Evolutionary conservation across 257 asterid species (phyloP), one percentile per base, ranked within the genome.

Genomic region (Solanum lycopersicoides): DNA sequence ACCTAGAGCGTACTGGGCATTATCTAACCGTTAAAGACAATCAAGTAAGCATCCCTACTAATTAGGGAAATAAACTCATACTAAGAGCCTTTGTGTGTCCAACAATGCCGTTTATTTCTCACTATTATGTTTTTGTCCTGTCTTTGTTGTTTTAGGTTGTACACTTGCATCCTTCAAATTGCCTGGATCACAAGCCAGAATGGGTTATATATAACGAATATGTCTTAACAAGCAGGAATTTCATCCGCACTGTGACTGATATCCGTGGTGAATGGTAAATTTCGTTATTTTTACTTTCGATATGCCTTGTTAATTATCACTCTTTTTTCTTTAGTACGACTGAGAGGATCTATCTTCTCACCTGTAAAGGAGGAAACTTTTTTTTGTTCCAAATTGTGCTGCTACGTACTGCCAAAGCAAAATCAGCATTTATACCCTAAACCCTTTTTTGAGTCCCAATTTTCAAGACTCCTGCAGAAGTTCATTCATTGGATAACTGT

Each of bases 201-300:
- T 97, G 99, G 99, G 99, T 95, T 82, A 97, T 97, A 83, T 95
- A 95, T 91, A 95, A 95, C 50, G 98, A 97, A 66, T 95, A 95
- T 82, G 99, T 97, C 60, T 93, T 97, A 15, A 95, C 98, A 20
- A 97, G 98, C 93, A 92, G 99, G 91, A 97, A 93, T 87, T 97
- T 95, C 91, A 97, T 97, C 39, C 98, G 99, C 12, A 97, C 98
- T 25, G 99, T 97, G 28, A 95, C 99, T 7, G 99, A 95, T 91
- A 93, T 95, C 79, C 96, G 97, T 39, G 99, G 99, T 41, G 99
- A 97, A 92, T 97, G 99, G 99, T 97, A 23, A 90, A 93, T 91
- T 34, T 60, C 21, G 21, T 50, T 39, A 6, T 21, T 72, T 68
- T 80, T 50, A 30, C 15, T 20, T n/a, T 32, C 73, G 66, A 45